Evolutionary conservation across 148 eudicot species (phyloP), one percentile per base, ranked within the genome.

Genomic region (Fagopyrum esculentum): DNA sequence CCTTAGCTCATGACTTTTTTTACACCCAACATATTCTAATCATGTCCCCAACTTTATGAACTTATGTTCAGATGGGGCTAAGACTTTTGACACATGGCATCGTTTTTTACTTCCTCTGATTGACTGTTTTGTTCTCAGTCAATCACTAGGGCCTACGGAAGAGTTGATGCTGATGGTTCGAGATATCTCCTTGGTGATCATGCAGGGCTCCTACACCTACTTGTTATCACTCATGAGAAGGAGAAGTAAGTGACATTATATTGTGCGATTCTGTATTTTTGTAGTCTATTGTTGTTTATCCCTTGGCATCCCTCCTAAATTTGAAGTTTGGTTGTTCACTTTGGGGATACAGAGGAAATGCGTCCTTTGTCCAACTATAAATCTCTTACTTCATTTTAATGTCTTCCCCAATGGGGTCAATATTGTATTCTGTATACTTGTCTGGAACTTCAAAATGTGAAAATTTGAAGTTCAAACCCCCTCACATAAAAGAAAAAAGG

Each of bases 121-220:
- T 9, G 47, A 4, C 26, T 44, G 9, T 68, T 76, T 50, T 46
- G 16, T 56, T 66, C 9, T 51, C 79, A 95, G 98, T 90, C 97
- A 19, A 92, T 95, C 63, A 95, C 97, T 75, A 91, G 86, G 85
- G 96, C 98, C 29, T 91, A 94, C 80, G 98, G 98, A 73, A 91
- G 96, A 87, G 96, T 94, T 73, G 98, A 94, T 83, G 90, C 98
- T 78, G 96, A 94, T 89, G 98, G 98, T 75, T 94, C 96, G 75
- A 87, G 98, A 76, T 92, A 94, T 82, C 78, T 94, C 80, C 93
- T 95, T 48, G 97, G 98, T 48, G 98, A 95, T 84, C 98, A 90
- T 82, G 89, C 89, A 40, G 98, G 98, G 44, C 91, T 95, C 81
- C 87, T 95, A 68, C 97, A 95, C 83, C 89, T 95, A 63, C 93